Evolutionary conservation across 2,329 filamentous ascomycete species (phyloP), one percentile per base, ranked within the genome.

Genomic region (Sordariomycetes sp.): DNA sequence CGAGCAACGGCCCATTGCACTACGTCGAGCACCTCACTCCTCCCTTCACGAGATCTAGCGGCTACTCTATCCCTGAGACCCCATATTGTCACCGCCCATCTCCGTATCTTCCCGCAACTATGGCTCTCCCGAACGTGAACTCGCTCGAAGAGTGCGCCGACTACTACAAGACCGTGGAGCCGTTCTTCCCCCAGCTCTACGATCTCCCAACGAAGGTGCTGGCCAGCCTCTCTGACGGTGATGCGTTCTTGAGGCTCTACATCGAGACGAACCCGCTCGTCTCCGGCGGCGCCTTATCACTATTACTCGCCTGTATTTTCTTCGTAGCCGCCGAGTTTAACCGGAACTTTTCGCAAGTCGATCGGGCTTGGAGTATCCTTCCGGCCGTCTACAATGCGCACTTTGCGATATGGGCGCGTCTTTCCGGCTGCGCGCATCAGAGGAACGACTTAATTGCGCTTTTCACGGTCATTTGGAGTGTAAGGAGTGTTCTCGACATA

Each of bases 341-440:
- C 72, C 81, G 80, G 65, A 99, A 99, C 70, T 96, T 91, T 70
- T 96, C 91, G n/a, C 94, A 99, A 72, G 86, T 99, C 50, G 94
- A 99, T 70, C 84, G 94, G 54, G 74, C 86, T 64, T 99, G 94
- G 94, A 94, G 89, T 67, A 77, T 99, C 60, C 73, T 99, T 55
- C 94, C 94, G 1, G 86, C 89, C 8, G 66, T 96, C 55, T 97
- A 95, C 71, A 87, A 94, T 67, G 79, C 84, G 6, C 91, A 99
- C 70, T 94, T 89, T 67, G 80, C 83, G 42, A 64, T 84, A n/a
- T 99, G 91, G 85, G 87, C 90, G 48, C 86, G 87, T 63, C 65
- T 92, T 61, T 80, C 84, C 51, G 87, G 85, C 1, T 66, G 96
- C 1, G 79, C 85, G 6, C 86, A 86, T 15, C 74, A 80, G 57